Conservation (phyloP, 306 rosid genomes). For the Parietaria judaica region DNA sequence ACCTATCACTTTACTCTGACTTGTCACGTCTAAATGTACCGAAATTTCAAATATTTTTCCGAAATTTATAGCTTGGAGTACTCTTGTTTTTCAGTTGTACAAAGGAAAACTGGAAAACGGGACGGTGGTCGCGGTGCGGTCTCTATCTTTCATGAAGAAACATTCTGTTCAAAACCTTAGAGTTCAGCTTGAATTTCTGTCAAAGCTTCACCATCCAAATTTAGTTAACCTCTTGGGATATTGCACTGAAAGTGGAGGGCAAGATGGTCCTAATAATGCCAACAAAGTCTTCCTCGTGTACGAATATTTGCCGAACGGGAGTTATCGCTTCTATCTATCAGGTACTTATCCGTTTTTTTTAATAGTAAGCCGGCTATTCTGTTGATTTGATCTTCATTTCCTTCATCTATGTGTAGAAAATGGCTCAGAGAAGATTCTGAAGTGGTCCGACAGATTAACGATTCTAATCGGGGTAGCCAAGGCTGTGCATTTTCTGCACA, state of each 20-base stretch:
- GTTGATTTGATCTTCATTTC: not conserved
- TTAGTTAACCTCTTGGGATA: slow-evolving; percentile 80
- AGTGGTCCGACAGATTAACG: slow-evolving; percentile 80
- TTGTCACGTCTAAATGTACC: too few species aligned
- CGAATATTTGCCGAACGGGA: slow-evolving; percentile 58
- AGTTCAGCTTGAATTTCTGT: slow-evolving; percentile 61
- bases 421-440: slow-evolving; percentile 47
- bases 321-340: slow-evolving; percentile 48
- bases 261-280: slow-evolving; percentile 36
- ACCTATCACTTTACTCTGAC: too few species aligned
- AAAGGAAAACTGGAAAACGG: slow-evolving; percentile 68
- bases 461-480: slow-evolving; percentile 78
- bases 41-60: too few species aligned
- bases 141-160: slow-evolving; percentile 47
- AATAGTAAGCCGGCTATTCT: too few species aligned
- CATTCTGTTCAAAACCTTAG: slow-evolving; percentile 53
- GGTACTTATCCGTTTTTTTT: slow-evolving; percentile 18
- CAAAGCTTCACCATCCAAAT: slow-evolving; percentile 88
- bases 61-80: too few species aligned
- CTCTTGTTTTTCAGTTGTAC: slow-evolving; percentile 46
- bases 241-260: slow-evolving; percentile 50
- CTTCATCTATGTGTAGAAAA: slow-evolving; percentile 32
- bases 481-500: slow-evolving; percentile 79
- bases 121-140: slow-evolving; percentile 44
- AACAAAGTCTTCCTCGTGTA: slow-evolving; percentile 53